These are phyloP conservation scores for Plasmodium falciparum DNA, from an alignment of 169 alveolate genomes.

Conservation along the genomic window DNA sequence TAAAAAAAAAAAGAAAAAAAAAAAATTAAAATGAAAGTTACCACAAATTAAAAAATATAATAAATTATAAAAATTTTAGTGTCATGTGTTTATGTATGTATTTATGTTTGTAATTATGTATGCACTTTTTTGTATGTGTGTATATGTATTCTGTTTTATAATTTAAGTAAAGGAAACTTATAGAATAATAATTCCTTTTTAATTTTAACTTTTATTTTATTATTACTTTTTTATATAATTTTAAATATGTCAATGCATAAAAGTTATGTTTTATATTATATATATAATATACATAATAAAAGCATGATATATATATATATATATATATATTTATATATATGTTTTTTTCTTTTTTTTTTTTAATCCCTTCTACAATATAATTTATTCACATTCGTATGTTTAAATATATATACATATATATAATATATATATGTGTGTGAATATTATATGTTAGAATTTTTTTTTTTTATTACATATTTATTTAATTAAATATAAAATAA, in stretches of 20 bases:
- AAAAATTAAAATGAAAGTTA: neutral
- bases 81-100: neutral
- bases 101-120: constrained; percentile 8
- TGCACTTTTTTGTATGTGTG: neutral
- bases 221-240: neutral
- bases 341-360: too few relatives aligned
- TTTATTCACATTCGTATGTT: too few relatives aligned
- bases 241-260: neutral
- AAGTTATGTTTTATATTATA: neutral
- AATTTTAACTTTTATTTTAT: too few relatives aligned
- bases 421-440: too few relatives aligned
- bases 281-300: neutral
- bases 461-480: too few relatives aligned
- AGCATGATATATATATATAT: too few relatives aligned
- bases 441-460: too few relatives aligned
- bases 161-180: neutral
- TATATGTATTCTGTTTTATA: neutral
- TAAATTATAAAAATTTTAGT: neutral
- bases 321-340: too few relatives aligned
- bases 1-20: neutral
- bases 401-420: too few relatives aligned
- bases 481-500: too few relatives aligned
- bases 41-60: neutral
- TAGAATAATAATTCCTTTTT: neutral
- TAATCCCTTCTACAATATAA: too few relatives aligned